Base-by-base conservation (phyloP, 257 asterid genomes). In the Marsdenia floribunda region DNA sequence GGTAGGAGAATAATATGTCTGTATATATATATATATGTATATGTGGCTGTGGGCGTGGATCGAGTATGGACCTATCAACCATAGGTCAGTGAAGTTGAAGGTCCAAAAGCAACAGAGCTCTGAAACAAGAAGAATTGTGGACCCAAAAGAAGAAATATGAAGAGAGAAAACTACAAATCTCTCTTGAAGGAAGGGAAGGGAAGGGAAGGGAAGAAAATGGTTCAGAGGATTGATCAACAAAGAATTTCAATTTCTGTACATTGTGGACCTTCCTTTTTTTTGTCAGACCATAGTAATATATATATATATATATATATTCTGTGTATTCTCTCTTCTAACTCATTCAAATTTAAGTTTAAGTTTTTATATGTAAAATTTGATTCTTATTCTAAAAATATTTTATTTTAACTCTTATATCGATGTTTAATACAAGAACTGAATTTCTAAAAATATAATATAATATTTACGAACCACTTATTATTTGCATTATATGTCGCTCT, bases 61-160 rank as follows among this genome's bases (percentile, higher is more conserved):
- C 54, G 19, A 52, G 21, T 46, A 47, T 68, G 76, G 50, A 78
- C 77, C 73, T 72, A 37, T 59, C 72, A 35, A 11, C 42, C 35
- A 75, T 75, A 55, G 72, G 77, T 78, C 81, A 81, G 81, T 64
- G 77, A 70, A 74, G 52, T 35, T 71, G 84, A 85, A 50, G 85
- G 46, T 78, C 52, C 82, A 78, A 87, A 81, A 84, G 91, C 89
- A 72, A 89, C 89, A 33, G 87, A 64, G 73, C 94, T 85, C 86
- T 83, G 83, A 79, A 59, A 81, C 78, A 80, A 50, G 70, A 67
- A 68, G 19, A 61, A 54, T 70, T 55, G 89, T 87, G 92, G 90
- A 78, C 89, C 89, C 86, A 82, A 82, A 77, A 55, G 52, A 54
- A 54, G 49, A 44, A 44, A 44, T 8, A 44, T 42, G 40, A 57